phyloP scores from a whole-genome alignment of 495 filamentous ascomycete genomes.

The Talaromyces nanjingensis region DNA sequence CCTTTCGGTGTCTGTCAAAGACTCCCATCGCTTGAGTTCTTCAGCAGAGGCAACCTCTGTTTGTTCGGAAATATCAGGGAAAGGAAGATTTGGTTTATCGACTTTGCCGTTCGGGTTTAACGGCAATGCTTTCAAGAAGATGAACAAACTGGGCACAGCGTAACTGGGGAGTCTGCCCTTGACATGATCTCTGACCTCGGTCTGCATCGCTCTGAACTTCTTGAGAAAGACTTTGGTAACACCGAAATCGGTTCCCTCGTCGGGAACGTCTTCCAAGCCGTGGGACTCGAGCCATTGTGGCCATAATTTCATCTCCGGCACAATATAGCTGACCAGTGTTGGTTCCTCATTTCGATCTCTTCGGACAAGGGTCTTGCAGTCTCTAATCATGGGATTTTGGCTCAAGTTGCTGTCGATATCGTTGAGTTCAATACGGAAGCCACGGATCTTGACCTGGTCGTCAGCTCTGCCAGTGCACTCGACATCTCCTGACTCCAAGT shows the following conservation, averaged over 20 bases:
- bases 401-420: slow-evolving; percentile 87
- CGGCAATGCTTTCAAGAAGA: slow-evolving; percentile 73
- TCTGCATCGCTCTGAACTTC: slow-evolving; percentile 58
- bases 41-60: slow-evolving; percentile 29
- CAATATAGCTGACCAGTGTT: slow-evolving; percentile 83
- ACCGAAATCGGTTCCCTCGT: slow-evolving; percentile 8
- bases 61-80: slow-evolving; percentile 70
- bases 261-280: slow-evolving; percentile 40
- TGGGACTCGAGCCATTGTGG: slow-evolving; percentile 53
- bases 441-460: slow-evolving; percentile 90
- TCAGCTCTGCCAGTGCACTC: slow-evolving; percentile 76
- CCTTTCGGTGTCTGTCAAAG: slow-evolving; percentile 58
- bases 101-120: slow-evolving; percentile 95
- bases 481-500: slow-evolving; percentile 65
- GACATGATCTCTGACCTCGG: slow-evolving; percentile 68
- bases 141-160: slow-evolving; percentile 73
- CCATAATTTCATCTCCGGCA: slow-evolving; percentile 75
- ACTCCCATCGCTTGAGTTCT: slow-evolving; percentile 14
- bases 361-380: slow-evolving; percentile 81
- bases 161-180: slow-evolving; percentile 71
- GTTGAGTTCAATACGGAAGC: slow-evolving; percentile 90
- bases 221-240: slow-evolving; percentile 29
- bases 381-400: slow-evolving; percentile 69
- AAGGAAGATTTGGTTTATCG: slow-evolving; percentile 83
- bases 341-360: slow-evolving; percentile 89